A percentile compares a stretch with the other conserved stretches of the same genome.
Conservation (phyloP, 2,329 filamentous ascomycete genomes). For the Aciculosporium take region DNA sequence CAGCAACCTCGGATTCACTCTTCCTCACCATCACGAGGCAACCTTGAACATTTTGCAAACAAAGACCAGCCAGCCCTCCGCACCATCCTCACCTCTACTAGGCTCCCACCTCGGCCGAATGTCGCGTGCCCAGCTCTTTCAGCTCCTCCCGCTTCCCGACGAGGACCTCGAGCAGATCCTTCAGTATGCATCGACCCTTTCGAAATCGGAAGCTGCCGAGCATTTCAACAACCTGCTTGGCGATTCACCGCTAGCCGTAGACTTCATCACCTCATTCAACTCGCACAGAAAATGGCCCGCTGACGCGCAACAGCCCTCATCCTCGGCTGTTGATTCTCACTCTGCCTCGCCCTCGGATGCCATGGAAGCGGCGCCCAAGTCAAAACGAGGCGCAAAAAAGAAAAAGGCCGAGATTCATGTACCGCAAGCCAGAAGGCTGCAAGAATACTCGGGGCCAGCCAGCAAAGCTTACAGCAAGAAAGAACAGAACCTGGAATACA, state of each 20-base stretch:
- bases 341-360: conserved; percentile 9
- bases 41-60: background rate
- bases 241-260: conserved; percentile 61
- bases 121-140: conserved; percentile 55
- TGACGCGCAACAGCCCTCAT: background rate
- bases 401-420: conserved; percentile 51
- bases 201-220: conserved; percentile 62
- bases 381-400: conserved; percentile 32
- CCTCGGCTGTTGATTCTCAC: conserved; percentile 5
- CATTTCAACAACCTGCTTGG: conserved; percentile 83
- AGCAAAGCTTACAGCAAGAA: conserved; percentile 66
- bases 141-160: conserved; percentile 72
- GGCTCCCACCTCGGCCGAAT: conserved; percentile 19
- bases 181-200: conserved; percentile 63
- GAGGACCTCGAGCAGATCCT: conserved; percentile 73
- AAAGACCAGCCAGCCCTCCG: background rate
- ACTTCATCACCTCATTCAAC: conserved; percentile 75
- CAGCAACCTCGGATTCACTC: no score
- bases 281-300: conserved; percentile 36
- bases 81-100: background rate
- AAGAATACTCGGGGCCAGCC: conserved; percentile 46
- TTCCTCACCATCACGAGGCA: background rate
- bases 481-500: conserved; percentile 56
- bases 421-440: conserved; percentile 44
- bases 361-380: conserved; percentile 33